A percentile compares a stretch with the other conserved stretches of the same genome.
phyloP scores from a whole-genome alignment of 805 yeast species.

The Kodamaea fukazawae region DNA sequence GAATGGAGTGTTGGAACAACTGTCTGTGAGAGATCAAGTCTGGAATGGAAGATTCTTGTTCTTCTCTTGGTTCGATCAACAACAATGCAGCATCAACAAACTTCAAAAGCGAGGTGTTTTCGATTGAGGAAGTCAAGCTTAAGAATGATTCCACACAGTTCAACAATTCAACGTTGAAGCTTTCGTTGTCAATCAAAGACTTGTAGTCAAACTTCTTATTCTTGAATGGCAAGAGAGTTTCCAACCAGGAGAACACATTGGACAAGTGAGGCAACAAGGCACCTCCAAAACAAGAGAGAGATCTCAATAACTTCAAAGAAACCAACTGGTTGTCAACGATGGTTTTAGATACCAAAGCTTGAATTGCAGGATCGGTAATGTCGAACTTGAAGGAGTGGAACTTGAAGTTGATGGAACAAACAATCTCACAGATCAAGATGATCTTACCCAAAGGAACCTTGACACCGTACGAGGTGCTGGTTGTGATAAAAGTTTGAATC shows the following conservation, averaged over 20 bases:
- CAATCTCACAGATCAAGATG: constrained; percentile 49
- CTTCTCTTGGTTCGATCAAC: constrained; percentile 36
- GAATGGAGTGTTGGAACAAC: constrained; percentile 46
- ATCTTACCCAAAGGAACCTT: constrained; percentile 63
- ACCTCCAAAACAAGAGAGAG: constrained; percentile 37
- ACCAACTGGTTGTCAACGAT: constrained; percentile 43
- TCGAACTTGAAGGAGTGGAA: constrained; percentile 58
- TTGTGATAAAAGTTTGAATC: constrained; percentile 38
- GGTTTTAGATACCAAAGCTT: constrained; percentile 42
- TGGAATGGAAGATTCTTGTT: constrained; percentile 37
- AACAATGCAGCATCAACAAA: constrained; percentile 56
- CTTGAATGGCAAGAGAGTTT: constrained; percentile 56
- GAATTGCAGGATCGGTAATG: constrained; percentile 52
- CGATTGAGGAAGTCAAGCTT: constrained; percentile 41
- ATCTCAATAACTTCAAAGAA: constrained; percentile 43
- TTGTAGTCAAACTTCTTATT: constrained; percentile 29
- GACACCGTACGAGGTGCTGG: constrained; percentile 55
- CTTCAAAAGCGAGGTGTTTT: constrained; percentile 51
- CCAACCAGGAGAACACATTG: constrained; percentile 52
- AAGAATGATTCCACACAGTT: constrained; percentile 23
- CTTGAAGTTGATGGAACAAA: constrained; percentile 53
- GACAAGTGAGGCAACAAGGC: constrained; percentile 46
- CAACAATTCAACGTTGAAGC: constrained; percentile 37
- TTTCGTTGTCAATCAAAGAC: constrained; percentile 37
- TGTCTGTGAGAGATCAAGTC: constrained; percentile 68